Evolutionary conservation across 129 eudicot species (phyloP), one percentile per base, ranked within the genome.

Genomic region (Scalesia atractyloides): DNA sequence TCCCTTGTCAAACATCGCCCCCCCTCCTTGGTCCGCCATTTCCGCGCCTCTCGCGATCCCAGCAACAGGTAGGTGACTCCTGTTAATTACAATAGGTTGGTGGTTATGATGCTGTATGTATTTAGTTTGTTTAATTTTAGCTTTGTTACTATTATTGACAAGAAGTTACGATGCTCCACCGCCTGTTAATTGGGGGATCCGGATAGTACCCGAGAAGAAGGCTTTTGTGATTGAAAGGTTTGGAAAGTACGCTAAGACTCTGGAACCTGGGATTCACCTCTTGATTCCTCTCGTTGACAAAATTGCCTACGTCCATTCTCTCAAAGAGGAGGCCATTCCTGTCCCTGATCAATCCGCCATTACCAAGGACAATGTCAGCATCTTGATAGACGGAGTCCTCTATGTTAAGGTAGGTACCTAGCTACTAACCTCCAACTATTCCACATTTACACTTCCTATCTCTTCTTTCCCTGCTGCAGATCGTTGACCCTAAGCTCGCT

Each of bases 111-210:
- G 30, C 2, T 24, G 30, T 30, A 30, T 30, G 4, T 30, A 30
- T 30, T 30, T 48, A 61, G 22, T 33, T 10, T 16, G 9, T 62
- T 54, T 59, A 33, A 16, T 19, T 46, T 70, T 46, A 46, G 63
- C 54, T 68, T 63, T 41, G 44, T 72, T 30, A 2, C n/a, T n/a
- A 30, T 30, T 30, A 30, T 30, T 30, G 34, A 30, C 34, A 30
- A 30, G 3, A 30, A 93, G 97, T 58, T 86, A 79, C 82, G 91
- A 82, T 3, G 76, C 69, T 26, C 64, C 81, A 7, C 83, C 89
- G 5, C 96, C 99, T 17, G 76, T 86, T 30, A 94, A 94, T 69
- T 94, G 93, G 97, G 99, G 99, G 5, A 46, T 94, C 52, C 91
- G 91, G 8, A 82, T 94, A 19, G 99, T 94, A 16, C 97, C 99